phyloP scores from a whole-genome alignment of 768 basidiomycete species.

The Lactifluus hygrophoroides region DNA sequence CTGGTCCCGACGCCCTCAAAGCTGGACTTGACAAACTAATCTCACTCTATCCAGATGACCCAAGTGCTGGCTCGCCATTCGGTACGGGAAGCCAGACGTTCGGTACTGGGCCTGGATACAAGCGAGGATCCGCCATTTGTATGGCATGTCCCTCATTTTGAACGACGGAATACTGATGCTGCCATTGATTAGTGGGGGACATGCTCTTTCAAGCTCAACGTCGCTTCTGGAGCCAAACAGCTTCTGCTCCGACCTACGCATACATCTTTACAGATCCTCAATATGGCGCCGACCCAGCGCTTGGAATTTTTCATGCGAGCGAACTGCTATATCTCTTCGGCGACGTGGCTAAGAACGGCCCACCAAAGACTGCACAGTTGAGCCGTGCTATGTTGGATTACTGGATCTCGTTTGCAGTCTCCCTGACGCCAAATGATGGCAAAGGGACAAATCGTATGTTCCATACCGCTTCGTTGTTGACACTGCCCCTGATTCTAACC shows the following conservation, averaged over 20 bases:
- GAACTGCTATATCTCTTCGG: slow-evolving; percentile 23
- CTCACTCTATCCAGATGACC: slow-evolving; percentile 35
- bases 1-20: slow-evolving; percentile 10
- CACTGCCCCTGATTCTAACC: background rate
- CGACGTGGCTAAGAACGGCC: background rate
- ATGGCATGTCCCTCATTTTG: background rate
- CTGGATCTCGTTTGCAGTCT: slow-evolving; percentile 40
- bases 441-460: slow-evolving; percentile 29
- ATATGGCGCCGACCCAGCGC: slow-evolving; percentile 9
- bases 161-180: background rate
- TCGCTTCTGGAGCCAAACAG: slow-evolving; percentile 34
- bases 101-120: slow-evolving; percentile 33
- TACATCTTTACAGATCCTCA: slow-evolving; percentile 37
- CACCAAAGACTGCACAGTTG: slow-evolving; percentile 16
- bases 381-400: slow-evolving; percentile 36
- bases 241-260: slow-evolving; percentile 32
- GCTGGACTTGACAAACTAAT: slow-evolving; percentile 26
- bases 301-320: slow-evolving; percentile 18
- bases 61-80: slow-evolving; percentile 38
- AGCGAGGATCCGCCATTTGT: slow-evolving; percentile 31
- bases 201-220: slow-evolving; percentile 33
- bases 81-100: slow-evolving; percentile 39
- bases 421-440: slow-evolving; percentile 38
- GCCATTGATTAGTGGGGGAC: slow-evolving; percentile 28
- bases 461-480: background rate